Conservation (phyloP, 805 yeast species). For the Naumovozyma castellii region DNA sequence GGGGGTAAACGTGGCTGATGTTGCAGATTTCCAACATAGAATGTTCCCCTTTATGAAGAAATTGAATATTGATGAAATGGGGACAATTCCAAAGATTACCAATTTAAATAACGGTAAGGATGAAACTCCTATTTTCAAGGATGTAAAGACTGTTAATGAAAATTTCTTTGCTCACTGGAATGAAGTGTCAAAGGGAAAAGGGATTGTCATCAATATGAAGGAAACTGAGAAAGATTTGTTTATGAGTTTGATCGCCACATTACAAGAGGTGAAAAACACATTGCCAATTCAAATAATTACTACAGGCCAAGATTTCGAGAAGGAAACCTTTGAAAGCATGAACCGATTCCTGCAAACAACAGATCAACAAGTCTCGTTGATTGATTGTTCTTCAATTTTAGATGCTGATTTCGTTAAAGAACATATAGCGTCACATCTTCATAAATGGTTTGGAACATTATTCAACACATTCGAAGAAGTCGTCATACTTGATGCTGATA, state of each 20-base stretch:
- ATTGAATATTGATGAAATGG: background rate
- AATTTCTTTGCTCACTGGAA: conserved; percentile 15
- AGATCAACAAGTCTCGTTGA: conserved; percentile 17
- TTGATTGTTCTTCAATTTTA: conserved; percentile 14
- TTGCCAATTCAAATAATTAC: conserved; percentile 37
- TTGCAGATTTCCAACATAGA: conserved; percentile 14
- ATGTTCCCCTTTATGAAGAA: conserved; percentile 17
- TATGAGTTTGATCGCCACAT: conserved; percentile 32
- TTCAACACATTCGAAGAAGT: conserved; percentile 43
- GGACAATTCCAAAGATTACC: conserved; percentile 8
- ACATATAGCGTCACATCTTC: conserved; percentile 26
- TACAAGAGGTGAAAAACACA: conserved; percentile 29
- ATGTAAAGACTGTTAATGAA: conserved; percentile 5
- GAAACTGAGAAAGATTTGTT: conserved; percentile 26
- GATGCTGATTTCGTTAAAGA: conserved; percentile 9
- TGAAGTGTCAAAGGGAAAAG: conserved; percentile 7
- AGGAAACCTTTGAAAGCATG: conserved; percentile 18
- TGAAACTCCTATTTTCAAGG: background rate
- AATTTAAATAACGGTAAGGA: background rate
- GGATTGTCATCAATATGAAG: conserved; percentile 12
- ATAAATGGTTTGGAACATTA: conserved; percentile 39
- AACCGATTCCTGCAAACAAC: conserved; percentile 5
- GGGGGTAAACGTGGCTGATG: background rate
- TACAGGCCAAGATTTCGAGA: conserved; percentile 30
- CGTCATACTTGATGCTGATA: conserved; percentile 44